These are phyloP conservation scores for Phytophthora multivora DNA, from an alignment of 352 stramenopile genomes.

Conservation along the genomic window DNA sequence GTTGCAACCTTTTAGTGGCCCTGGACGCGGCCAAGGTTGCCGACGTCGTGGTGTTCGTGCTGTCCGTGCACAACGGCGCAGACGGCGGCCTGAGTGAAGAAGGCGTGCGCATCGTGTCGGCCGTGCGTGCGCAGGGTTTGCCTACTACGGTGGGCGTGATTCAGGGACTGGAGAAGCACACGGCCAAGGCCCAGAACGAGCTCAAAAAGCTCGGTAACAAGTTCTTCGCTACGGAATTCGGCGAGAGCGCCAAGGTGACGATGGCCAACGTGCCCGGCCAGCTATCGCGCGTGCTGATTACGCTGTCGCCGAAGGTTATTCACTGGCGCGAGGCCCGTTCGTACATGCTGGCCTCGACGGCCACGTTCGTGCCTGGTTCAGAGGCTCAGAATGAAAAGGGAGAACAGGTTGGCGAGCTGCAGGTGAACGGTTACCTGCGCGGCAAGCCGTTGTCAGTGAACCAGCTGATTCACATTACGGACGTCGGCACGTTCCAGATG, in stretches of 20 bases:
- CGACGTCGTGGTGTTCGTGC: slow-evolving; percentile 81
- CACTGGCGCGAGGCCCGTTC: slow-evolving; percentile 90
- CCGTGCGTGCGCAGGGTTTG: slow-evolving; percentile 93
- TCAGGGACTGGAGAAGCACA: slow-evolving; percentile 80
- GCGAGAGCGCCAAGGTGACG: slow-evolving; percentile 78
- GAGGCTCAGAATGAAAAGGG: slow-evolving; percentile 47
- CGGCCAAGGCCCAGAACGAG: slow-evolving; percentile 72
- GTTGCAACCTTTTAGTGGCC: slow-evolving; percentile 78
- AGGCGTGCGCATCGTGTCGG: slow-evolving; percentile 90
- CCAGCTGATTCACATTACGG: slow-evolving; percentile 96
- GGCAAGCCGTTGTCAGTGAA: slow-evolving; percentile 95
- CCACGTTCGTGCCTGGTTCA: slow-evolving; percentile 56
- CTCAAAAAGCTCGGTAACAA: slow-evolving; percentile 86
- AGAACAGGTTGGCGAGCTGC: slow-evolving; percentile 67
- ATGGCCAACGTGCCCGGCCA: slow-evolving; percentile 81
- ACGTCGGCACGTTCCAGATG: slow-evolving; percentile 95
- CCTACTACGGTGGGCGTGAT: slow-evolving; percentile 87
- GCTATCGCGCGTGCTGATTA: slow-evolving; percentile 82
- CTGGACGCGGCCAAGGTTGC: slow-evolving; percentile 89
- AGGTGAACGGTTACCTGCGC: slow-evolving; percentile 95
- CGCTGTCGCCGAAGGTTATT: slow-evolving; percentile 81
- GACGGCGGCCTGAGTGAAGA: slow-evolving; percentile 87
- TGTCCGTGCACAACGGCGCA: slow-evolving; percentile 77
- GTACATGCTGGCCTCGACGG: slow-evolving; percentile 84
- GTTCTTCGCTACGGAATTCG: slow-evolving; percentile 92